Conservation (phyloP, 768 basidiomycete genomes). For the Crucibulum laeve region DNA sequence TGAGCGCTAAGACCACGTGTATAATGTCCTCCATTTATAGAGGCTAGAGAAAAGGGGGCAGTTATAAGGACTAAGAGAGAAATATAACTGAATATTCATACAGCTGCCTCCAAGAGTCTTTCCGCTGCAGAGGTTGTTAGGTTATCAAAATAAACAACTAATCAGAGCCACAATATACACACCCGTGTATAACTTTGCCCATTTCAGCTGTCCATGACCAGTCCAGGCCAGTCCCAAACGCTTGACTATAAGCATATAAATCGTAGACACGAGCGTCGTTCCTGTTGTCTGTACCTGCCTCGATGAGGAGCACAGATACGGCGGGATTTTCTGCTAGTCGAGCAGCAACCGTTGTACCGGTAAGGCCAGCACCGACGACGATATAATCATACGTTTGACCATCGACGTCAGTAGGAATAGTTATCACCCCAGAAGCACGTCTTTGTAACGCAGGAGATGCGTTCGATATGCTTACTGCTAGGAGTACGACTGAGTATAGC, state of each 20-base stretch:
- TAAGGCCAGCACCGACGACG: conserved; percentile 41
- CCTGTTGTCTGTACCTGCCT: conserved; percentile 46
- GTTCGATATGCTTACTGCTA: not conserved
- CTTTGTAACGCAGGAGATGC: conserved; percentile 19
- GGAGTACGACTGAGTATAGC: not conserved
- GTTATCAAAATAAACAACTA: conserved; percentile 1
- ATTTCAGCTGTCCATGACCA: conserved; percentile 43
- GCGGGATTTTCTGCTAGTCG: conserved; percentile 40
- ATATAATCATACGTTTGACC: conserved; percentile 39
- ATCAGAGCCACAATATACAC: conserved; percentile 8
- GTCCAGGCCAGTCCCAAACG: conserved; percentile 37
- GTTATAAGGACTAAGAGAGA: not conserved
- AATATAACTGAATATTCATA: conserved; percentile 13
- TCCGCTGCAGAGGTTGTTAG: conserved; percentile 23
- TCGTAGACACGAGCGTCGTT: conserved; percentile 40
- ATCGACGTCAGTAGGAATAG: conserved; percentile 22
- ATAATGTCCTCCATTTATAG: conserved; percentile 45
- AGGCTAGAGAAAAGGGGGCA: conserved; percentile 18
- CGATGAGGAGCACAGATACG: conserved; percentile 42
- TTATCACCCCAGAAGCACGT: conserved; percentile 28
- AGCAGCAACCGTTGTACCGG: conserved; percentile 45
- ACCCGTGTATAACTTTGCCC: conserved; percentile 35
- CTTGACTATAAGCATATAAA: conserved; percentile 37
- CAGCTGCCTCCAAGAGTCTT: conserved; percentile 42
- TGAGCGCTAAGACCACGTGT: conserved; percentile 39